Percentiles rank a stretch among this genome's conserved stretches.
phyloP scores from a whole-genome alignment of 1,139 yeast genomes.

The Blastobotrys petasosporus region DNA sequence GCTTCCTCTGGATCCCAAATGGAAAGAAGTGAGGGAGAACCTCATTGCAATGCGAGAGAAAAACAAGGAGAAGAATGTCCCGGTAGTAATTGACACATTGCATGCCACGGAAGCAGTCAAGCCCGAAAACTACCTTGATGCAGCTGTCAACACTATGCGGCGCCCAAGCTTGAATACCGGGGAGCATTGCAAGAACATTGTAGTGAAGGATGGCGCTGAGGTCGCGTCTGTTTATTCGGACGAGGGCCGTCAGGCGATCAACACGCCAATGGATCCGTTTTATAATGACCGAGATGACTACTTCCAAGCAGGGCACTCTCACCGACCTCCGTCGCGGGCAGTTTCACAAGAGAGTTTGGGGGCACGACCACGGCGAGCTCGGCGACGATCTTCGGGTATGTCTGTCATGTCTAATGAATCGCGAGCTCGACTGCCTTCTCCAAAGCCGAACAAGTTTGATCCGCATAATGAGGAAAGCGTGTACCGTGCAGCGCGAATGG shows the following conservation, averaged over 20 bases:
- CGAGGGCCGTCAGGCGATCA: constrained; percentile 5
- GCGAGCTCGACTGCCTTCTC: constrained; percentile 1
- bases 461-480: constrained; percentile 15
- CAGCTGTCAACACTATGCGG: constrained; percentile 21
- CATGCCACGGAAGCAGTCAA: constrained; percentile 3
- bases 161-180: constrained; percentile 27
- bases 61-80: constrained; percentile 9
- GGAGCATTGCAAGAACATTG: constrained; percentile 23
- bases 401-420: constrained; percentile 1
- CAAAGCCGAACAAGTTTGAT: constrained; percentile 11
- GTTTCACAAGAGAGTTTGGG: not conserved
- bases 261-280: not conserved
- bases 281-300: constrained; percentile 2
- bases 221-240: constrained; percentile 10
- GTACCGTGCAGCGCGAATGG: constrained; percentile 13
- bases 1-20: constrained; percentile 19
- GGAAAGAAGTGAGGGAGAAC: constrained; percentile 24
- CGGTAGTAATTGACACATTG: constrained; percentile 7
- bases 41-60: constrained; percentile 20
- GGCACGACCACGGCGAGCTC: not conserved
- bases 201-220: constrained; percentile 16
- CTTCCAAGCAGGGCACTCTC: not conserved
- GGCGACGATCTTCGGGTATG: constrained; percentile 2
- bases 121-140: constrained; percentile 19
- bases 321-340: not conserved